Percentiles rank a stretch among this genome's conserved stretches.
Evolutionary conservation across 1,284 basidiomycete genomes (phyloP).

Genomic region (Marasmius sp.): DNA sequence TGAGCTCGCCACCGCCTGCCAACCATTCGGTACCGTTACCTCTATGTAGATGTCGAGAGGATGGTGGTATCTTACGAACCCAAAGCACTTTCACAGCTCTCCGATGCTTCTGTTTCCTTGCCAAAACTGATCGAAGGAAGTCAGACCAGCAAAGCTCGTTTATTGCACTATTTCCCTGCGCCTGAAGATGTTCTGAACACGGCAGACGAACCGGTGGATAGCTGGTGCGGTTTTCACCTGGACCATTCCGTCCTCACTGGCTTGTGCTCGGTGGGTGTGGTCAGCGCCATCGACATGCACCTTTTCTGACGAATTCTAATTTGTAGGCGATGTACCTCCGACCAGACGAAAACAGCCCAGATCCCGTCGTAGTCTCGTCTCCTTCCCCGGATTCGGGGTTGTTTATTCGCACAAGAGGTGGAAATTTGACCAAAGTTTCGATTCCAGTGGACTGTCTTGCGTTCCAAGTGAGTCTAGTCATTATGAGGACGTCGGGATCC

Average conservation of each 20-base stretch:
- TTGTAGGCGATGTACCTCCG: slow-evolving; percentile 80
- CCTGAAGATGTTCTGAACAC: slow-evolving; percentile 41
- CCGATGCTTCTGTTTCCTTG: slow-evolving; percentile 63
- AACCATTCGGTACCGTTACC: slow-evolving; percentile 69
- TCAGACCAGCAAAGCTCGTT: slow-evolving; percentile 78
- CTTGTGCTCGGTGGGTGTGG: slow-evolving; percentile 69
- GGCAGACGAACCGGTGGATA: slow-evolving; percentile 66
- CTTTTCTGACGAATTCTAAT: slow-evolving; percentile 39
- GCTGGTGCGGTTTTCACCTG: slow-evolving; percentile 80
- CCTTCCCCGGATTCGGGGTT: slow-evolving; percentile 80
- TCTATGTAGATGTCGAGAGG: not conserved
- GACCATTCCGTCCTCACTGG: slow-evolving; percentile 90
- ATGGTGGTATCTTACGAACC: slow-evolving; percentile 4
- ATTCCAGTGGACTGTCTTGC: slow-evolving; percentile 83
- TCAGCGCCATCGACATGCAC: slow-evolving; percentile 9
- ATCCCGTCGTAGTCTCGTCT: slow-evolving; percentile 54
- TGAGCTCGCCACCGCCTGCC: slow-evolving; percentile 80
- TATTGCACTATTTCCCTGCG: slow-evolving; percentile 90
- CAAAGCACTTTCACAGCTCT: slow-evolving; percentile 61
- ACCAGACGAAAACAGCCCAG: slow-evolving; percentile 30
- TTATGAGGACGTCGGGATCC: not conserved
- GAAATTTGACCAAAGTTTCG: slow-evolving; percentile 72
- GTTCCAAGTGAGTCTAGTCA: slow-evolving; percentile 48
- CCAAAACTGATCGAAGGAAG: slow-evolving; percentile 61
- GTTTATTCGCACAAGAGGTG: slow-evolving; percentile 84